Percentiles rank a stretch among this genome's conserved stretches.
Conservation (phyloP, 352 stramenopile genomes). For the Phytophthora citricola region DNA sequence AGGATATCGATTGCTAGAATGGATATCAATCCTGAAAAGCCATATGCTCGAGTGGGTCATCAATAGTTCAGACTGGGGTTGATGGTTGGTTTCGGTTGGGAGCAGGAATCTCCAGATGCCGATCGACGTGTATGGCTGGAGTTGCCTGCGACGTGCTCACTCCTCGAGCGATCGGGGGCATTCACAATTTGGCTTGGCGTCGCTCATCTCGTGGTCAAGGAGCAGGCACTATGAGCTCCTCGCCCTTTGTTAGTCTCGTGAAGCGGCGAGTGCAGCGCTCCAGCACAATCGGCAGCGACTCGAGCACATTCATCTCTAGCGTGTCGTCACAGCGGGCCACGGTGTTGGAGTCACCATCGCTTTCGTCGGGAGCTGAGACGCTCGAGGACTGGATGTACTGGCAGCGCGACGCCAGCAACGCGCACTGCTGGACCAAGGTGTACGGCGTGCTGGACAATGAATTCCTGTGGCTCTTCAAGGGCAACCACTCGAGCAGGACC, state of each 20-base stretch:
- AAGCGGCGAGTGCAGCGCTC: slow-evolving; percentile 36
- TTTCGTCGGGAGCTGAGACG: slow-evolving; percentile 41
- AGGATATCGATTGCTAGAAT: slow-evolving; percentile 4
- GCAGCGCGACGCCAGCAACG: slow-evolving; percentile 73
- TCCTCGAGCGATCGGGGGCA: slow-evolving; percentile 1
- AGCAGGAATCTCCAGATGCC: slow-evolving; percentile 20
- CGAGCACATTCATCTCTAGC: slow-evolving; percentile 44
- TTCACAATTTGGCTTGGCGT: slow-evolving; percentile 27
- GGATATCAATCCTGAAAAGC: slow-evolving; percentile 8
- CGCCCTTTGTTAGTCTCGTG: slow-evolving; percentile 20
- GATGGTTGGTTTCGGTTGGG: background rate
- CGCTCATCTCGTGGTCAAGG: slow-evolving; percentile 2
- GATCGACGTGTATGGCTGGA: slow-evolving; percentile 16
- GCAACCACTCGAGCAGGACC: slow-evolving; percentile 56
- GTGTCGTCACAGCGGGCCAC: slow-evolving; percentile 52
- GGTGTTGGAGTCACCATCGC: slow-evolving; percentile 44
- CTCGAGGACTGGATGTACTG: slow-evolving; percentile 88
- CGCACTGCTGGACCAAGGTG: slow-evolving; percentile 83
- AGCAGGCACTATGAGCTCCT: slow-evolving; percentile 17
- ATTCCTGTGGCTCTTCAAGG: slow-evolving; percentile 84
- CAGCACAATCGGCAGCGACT: slow-evolving; percentile 40
- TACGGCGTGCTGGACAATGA: slow-evolving; percentile 83
- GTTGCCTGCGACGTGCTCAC: slow-evolving; percentile 1
- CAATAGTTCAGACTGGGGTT: slow-evolving; percentile 25
- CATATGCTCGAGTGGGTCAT: slow-evolving; percentile 20